Evolutionary conservation across 1,284 basidiomycete genomes (phyloP).

Genomic region (Golubevia pallescens): DNA sequence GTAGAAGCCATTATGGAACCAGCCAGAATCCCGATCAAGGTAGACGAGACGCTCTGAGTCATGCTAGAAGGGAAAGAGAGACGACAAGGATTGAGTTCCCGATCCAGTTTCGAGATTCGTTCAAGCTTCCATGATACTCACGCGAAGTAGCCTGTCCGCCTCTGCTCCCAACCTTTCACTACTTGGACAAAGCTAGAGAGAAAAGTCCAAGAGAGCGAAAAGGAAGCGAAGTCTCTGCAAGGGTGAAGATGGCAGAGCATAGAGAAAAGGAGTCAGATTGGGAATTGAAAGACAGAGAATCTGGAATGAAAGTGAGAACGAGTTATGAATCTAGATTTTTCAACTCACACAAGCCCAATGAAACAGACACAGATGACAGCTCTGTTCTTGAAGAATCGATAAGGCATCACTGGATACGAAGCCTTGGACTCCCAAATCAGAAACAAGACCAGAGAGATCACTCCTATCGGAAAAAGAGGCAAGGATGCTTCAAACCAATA

Average conservation of each 20-base stretch:
- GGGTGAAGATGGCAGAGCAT: too few relatives aligned
- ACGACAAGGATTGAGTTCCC: not conserved
- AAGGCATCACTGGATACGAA: constrained; percentile 66
- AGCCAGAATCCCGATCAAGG: constrained; percentile 72
- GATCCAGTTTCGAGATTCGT: not conserved
- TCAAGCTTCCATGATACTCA: not conserved
- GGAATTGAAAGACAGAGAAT: too few relatives aligned
- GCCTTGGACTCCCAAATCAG: too few relatives aligned
- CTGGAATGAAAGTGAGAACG: too few relatives aligned
- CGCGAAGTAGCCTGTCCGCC: constrained; percentile 27
- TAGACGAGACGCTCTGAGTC: constrained; percentile 70
- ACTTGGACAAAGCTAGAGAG: constrained; percentile 58
- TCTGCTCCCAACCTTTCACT: constrained; percentile 57
- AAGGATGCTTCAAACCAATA: too few relatives aligned
- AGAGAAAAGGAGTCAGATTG: too few relatives aligned
- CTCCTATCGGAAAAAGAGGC: too few relatives aligned
- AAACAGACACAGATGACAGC: constrained; percentile 60
- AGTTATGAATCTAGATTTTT: too few relatives aligned
- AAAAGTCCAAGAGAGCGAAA: too few relatives aligned
- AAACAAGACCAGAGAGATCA: too few relatives aligned
- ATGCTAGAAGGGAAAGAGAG: constrained; percentile 40
- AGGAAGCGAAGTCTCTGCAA: too few relatives aligned
- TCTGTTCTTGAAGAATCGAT: constrained; percentile 56
- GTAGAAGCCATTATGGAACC: constrained; percentile 71
- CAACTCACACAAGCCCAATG: too few relatives aligned